These are phyloP conservation scores for Begonia loranthoides DNA, from an alignment of 306 rosid genomes.

Conservation along the genomic window DNA sequence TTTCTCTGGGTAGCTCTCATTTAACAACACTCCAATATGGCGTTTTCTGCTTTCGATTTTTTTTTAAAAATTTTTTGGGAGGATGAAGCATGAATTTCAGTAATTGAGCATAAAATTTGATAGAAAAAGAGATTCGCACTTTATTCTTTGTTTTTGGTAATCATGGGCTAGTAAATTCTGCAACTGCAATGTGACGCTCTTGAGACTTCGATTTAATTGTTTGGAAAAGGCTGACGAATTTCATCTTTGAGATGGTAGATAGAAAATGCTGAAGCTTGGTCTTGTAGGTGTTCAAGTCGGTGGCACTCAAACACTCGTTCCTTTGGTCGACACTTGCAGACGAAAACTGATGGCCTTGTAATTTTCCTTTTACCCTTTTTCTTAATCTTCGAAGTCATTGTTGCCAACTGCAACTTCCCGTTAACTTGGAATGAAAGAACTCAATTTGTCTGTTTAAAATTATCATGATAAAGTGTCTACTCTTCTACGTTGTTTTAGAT, in stretches of 20 bases:
- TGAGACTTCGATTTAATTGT: no score
- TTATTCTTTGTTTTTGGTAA: conserved; percentile 2
- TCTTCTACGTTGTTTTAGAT: no score
- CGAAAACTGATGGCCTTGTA: conserved; percentile 14
- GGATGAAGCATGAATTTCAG: neutral
- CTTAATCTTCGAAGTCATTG: neutral
- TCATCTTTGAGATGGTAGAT: neutral
- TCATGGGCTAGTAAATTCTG: neutral
- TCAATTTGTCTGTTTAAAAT: neutral
- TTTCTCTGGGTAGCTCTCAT: conserved; percentile 20
- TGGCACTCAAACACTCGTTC: conserved; percentile 13
- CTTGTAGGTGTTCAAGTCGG: conserved; percentile 25
- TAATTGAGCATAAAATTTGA: neutral
- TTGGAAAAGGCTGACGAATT: no score
- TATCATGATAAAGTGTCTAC: no score
- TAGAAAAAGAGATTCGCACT: neutral
- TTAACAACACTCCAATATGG: neutral
- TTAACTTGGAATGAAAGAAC: neutral
- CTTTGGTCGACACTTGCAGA: conserved; percentile 17
- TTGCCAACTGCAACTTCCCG: neutral
- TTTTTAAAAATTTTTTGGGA: neutral
- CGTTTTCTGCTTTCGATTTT: neutral
- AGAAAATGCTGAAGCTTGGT: conserved; percentile 4
- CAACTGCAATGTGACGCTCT: no score
- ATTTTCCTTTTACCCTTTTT: conserved; percentile 12